Conservation (phyloP, 306 rosid species). For the Oemleria cerasiformis region DNA sequence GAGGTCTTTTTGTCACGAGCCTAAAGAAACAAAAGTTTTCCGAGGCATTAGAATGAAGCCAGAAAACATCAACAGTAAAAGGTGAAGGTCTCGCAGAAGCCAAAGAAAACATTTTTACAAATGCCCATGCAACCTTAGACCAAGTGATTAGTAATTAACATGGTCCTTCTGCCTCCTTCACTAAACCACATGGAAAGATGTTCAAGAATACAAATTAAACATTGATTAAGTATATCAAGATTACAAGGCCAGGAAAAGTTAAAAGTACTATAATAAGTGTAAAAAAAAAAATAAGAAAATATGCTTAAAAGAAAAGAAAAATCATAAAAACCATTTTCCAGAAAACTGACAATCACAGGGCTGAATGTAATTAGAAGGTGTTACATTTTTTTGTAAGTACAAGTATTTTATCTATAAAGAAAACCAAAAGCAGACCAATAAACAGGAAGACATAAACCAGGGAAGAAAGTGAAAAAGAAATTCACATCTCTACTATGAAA, state of each 20-base stretch:
- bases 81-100: background rate
- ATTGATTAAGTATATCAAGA: background rate
- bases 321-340: background rate
- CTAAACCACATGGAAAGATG: background rate
- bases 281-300: background rate
- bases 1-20: conserved; percentile 42
- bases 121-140: background rate
- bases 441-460: too few species aligned
- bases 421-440: too few species aligned
- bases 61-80: background rate
- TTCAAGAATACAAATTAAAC: background rate
- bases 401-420: too few species aligned
- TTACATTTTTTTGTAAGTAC: too few species aligned
- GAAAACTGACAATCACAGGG: background rate
- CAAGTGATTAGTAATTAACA: background rate
- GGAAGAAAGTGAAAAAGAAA: too few species aligned
- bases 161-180: background rate
- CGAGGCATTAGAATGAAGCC: conserved; percentile 3
- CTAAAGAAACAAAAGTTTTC: conserved; percentile 27
- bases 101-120: background rate
- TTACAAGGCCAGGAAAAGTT: background rate
- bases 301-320: background rate
- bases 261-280: background rate
- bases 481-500: too few species aligned
- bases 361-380: background rate